These are phyloP conservation scores for Saturnispora besseyi DNA, from an alignment of 805 yeast species.

Conservation along the genomic window DNA sequence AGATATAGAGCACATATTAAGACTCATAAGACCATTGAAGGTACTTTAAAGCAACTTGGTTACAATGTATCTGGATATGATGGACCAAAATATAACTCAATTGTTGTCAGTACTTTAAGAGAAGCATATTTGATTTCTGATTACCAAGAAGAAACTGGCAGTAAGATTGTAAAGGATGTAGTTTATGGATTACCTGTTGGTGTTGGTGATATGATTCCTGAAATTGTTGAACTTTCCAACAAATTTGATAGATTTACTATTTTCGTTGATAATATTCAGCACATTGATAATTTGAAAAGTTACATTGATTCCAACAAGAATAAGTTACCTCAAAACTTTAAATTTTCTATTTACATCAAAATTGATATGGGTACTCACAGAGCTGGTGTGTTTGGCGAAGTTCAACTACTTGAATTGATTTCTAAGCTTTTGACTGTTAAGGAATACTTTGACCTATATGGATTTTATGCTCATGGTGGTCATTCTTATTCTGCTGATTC, in stretches of 20 bases:
- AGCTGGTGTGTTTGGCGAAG: conserved; percentile 42
- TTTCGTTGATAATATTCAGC: conserved; percentile 58
- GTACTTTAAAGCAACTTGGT: conserved; percentile 46
- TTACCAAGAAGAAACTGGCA: conserved; percentile 8
- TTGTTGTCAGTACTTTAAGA: conserved; percentile 59
- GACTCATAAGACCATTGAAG: conserved; percentile 64
- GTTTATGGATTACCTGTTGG: conserved; percentile 49
- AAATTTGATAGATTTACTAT: conserved; percentile 32
- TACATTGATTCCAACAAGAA: conserved; percentile 22
- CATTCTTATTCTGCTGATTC: conserved; percentile 51
- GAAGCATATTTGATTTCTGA: conserved; percentile 47
- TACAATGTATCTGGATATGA: conserved; percentile 32
- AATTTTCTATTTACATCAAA: conserved; percentile 62
- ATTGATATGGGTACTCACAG: conserved; percentile 64
- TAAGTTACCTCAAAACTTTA: conserved; percentile 9
- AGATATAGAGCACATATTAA: conserved; percentile 62
- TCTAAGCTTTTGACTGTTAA: conserved; percentile 19
- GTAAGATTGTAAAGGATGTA: conserved; percentile 32
- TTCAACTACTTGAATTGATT: conserved; percentile 13
- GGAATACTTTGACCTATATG: conserved; percentile 40
- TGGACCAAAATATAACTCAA: conserved; percentile 21
- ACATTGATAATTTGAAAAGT: conserved; percentile 38
- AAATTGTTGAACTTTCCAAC: conserved; percentile 36
- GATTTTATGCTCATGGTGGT: conserved; percentile 76
- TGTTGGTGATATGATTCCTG: conserved; percentile 39